A percentile compares a stretch with the other conserved stretches of the same genome.
Conservation (phyloP, 2,329 filamentous ascomycete genomes). For the Phoma herbarum region DNA sequence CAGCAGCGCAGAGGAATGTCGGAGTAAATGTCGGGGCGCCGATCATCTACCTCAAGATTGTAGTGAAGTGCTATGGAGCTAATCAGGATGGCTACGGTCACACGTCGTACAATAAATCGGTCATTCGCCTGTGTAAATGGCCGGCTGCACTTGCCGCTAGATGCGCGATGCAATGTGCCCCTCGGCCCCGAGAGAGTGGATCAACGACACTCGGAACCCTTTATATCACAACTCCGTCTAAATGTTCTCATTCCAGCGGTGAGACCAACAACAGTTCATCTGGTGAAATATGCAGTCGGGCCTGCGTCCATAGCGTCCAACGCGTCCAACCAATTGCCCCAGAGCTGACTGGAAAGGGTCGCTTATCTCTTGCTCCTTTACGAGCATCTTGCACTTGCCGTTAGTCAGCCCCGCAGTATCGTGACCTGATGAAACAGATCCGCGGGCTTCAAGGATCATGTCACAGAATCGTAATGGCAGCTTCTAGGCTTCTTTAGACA, state of each 20-base stretch:
- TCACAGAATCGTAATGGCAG: conserved; percentile 3
- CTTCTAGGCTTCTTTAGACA: conserved; percentile 4
- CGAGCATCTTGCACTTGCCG: conserved; percentile 15
- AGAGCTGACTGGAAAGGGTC: conserved; percentile 6
- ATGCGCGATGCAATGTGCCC: conserved; percentile 9
- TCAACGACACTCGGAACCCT: conserved; percentile 7
- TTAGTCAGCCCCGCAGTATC: conserved; percentile 23
- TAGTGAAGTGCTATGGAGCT: conserved; percentile 23
- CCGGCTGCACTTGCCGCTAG: conserved; percentile 24
- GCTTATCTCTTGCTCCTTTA: conserved; percentile 14
- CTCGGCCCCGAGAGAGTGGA: conserved; percentile 6
- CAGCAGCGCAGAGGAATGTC: conserved; percentile 13
- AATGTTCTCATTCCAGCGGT: conserved; percentile 22
- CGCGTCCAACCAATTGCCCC: conserved; percentile 1
- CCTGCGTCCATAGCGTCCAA: no score
- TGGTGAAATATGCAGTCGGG: not conserved
- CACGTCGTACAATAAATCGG: conserved; percentile 24
- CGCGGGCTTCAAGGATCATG: conserved; percentile 12
- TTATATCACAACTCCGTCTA: not conserved
- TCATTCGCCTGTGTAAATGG: conserved; percentile 28
- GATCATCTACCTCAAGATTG: conserved; percentile 12
- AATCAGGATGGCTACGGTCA: conserved; percentile 18
- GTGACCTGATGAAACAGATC: conserved; percentile 21
- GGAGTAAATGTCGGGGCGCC: conserved; percentile 27
- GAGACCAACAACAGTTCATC: conserved; percentile 2